Percentiles rank a stretch among this genome's conserved stretches.
Evolutionary conservation across 2,329 filamentous ascomycete species (phyloP).

Genomic region (Fusarium begoniae): DNA sequence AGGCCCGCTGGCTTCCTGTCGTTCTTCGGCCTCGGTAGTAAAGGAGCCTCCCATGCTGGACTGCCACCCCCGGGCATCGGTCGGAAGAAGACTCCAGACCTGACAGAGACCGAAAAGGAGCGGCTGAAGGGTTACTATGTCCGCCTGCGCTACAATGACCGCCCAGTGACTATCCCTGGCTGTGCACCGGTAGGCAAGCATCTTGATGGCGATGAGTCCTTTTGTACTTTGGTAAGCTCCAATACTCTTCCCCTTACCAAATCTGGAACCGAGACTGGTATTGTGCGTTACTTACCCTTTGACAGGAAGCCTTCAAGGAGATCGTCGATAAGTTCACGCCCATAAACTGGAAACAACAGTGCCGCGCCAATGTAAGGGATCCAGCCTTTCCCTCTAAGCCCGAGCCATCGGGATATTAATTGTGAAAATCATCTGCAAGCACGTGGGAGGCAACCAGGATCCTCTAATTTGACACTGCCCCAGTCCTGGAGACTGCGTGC

Average conservation of each 20-base stretch:
- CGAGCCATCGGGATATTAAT: constrained; percentile 60
- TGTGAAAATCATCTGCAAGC: background rate
- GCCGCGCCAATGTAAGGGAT: constrained; percentile 54
- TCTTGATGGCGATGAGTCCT: constrained; percentile 83
- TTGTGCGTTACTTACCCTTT: constrained; percentile 14
- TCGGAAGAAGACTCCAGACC: constrained; percentile 64
- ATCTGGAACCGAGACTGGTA: background rate
- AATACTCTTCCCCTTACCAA: background rate
- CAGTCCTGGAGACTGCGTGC: background rate
- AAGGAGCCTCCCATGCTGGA: constrained; percentile 33
- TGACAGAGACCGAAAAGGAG: constrained; percentile 66
- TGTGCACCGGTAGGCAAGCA: constrained; percentile 83
- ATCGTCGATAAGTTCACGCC: constrained; percentile 94
- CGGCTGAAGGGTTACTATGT: constrained; percentile 83
- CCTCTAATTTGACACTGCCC: background rate
- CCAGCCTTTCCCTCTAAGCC: constrained; percentile 58
- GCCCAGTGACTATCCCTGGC: constrained; percentile 81
- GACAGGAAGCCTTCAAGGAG: constrained; percentile 86
- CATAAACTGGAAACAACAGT: constrained; percentile 73
- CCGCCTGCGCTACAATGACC: constrained; percentile 89
- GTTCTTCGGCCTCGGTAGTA: constrained; percentile 38
- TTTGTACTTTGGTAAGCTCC: constrained; percentile 82
- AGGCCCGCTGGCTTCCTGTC: constrained; percentile 38
- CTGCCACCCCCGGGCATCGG: constrained; percentile 60
- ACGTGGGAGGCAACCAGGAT: background rate